These are phyloP conservation scores for Lactarius quietus DNA, from an alignment of 768 basidiomycete genomes.

Conservation along the genomic window DNA sequence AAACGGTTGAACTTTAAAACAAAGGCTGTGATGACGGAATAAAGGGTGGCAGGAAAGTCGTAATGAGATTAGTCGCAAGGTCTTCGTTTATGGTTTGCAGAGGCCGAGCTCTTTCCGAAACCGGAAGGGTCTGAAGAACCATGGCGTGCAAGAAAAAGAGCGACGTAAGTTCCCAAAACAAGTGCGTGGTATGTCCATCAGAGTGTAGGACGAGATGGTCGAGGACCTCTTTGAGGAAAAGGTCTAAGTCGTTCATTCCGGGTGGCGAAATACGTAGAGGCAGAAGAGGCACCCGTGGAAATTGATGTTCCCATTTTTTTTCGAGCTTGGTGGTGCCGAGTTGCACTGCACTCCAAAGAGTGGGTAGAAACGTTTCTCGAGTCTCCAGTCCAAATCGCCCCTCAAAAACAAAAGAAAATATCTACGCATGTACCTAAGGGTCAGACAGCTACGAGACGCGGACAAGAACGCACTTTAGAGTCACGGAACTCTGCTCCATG, in stretches of 20 bases:
- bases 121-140: conserved; percentile 21
- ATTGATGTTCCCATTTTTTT: neutral
- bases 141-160: conserved; percentile 23
- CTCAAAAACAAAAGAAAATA: conserved; percentile 55
- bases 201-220: conserved; percentile 9
- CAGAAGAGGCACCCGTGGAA: conserved; percentile 2
- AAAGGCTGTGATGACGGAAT: conserved; percentile 32
- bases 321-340: conserved; percentile 21
- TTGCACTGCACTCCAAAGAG: conserved; percentile 26
- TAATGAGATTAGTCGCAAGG: conserved; percentile 35
- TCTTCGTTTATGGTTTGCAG: conserved; percentile 29
- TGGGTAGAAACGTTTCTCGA: conserved; percentile 15
- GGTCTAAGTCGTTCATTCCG: neutral
- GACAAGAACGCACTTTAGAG: conserved; percentile 47
- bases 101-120: conserved; percentile 26
- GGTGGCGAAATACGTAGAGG: conserved; percentile 1
- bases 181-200: neutral
- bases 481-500: conserved; percentile 57
- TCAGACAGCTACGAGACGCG: neutral
- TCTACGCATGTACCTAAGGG: conserved; percentile 35
- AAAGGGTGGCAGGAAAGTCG: conserved; percentile 42
- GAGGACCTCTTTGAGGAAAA: conserved; percentile 9
- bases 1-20: conserved; percentile 28
- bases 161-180: conserved; percentile 19
- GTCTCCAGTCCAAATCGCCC: conserved; percentile 29